These are phyloP conservation scores for Bombardia bombarda DNA, from an alignment of 495 filamentous ascomycete genomes.

Conservation along the genomic window DNA sequence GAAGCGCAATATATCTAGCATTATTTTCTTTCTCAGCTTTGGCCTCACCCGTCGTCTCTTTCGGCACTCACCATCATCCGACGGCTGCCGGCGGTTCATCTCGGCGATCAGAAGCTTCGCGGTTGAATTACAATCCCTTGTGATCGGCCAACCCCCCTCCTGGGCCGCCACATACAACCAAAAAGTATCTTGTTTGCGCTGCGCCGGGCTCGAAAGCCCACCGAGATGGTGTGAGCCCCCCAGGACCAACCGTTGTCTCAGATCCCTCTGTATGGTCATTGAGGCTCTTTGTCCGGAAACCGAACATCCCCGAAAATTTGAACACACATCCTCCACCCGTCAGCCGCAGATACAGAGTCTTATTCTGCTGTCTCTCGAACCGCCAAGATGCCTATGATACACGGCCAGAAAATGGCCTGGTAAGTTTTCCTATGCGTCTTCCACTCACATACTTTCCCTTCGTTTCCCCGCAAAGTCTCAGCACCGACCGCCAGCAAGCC, in stretches of 20 bases:
- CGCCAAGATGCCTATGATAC: slow-evolving; percentile 45
- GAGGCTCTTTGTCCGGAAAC: neutral
- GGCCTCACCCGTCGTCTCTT: neutral
- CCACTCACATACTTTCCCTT: no score
- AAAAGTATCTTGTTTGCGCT: no score
- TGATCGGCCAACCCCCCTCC: no score
- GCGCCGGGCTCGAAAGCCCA: no score
- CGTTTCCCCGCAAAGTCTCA: no score
- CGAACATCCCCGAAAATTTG: neutral
- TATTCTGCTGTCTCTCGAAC: neutral
- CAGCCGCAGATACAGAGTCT: slow-evolving; percentile 3
- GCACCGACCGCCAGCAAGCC: no score
- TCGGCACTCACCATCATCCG: neutral
- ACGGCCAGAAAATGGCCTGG: slow-evolving; percentile 54
- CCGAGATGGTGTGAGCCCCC: neutral
- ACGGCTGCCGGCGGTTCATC: neutral
- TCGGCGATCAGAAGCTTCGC: neutral
- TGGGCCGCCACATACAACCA: no score
- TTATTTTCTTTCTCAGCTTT: neutral
- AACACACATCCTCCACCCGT: neutral
- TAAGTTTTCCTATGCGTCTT: no score
- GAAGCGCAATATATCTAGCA: neutral
- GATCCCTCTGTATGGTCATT: neutral
- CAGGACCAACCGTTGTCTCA: neutral
- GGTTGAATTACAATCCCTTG: no score